Base-by-base conservation (phyloP, 768 basidiomycete genomes). In the Suillus ampliporus region DNA sequence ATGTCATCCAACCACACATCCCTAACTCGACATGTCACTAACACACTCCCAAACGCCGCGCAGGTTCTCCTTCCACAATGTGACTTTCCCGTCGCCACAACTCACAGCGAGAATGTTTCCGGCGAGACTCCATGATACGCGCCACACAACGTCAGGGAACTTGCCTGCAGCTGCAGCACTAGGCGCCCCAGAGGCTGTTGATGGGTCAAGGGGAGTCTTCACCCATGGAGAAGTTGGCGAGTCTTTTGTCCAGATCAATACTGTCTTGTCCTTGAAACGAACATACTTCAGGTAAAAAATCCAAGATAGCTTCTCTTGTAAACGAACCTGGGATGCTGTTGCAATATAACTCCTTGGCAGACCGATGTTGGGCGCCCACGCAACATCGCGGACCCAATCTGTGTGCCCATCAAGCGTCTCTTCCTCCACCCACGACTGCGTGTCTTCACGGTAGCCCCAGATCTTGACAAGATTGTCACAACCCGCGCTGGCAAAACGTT, bases 311-410 rank as follows among this genome's bases (percentile, higher is more conserved):
- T 28, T 5, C 1, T 31, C 21, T 15, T 41, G 8, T 7, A 21
- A 35, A 70, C 82, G 53, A 57, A 88, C 87, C 80, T 98, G 96
- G 0, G 94, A 95, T 0, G 95, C 95, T 2, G 95, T 96, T 7
- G 97, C 97, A 65, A 99, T 94, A 77, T 98, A 98, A 72, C 89
- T 91, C 65, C 95, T 85, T 0, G 97, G 94, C 17, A 99, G 83
- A 0, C 97, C 97, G 65, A 98, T 96, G 68, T 94, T 97, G 0
- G 97, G 97, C 1, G 96, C 96, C 95, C 96, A 99, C 0, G 97
- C 94, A n/a, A 98, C 96, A 73, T 99, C 97, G 52, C 97, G 84
- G 23, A 99, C 96, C 97, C 97, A 99, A 76, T 99, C 97, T 0
- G 90, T 86, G 76, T 99, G 97, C 0, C 94, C 95, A 56, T 94